Base-by-base conservation (phyloP, 345 rosid genomes). In the Euphorbia peplus region DNA sequence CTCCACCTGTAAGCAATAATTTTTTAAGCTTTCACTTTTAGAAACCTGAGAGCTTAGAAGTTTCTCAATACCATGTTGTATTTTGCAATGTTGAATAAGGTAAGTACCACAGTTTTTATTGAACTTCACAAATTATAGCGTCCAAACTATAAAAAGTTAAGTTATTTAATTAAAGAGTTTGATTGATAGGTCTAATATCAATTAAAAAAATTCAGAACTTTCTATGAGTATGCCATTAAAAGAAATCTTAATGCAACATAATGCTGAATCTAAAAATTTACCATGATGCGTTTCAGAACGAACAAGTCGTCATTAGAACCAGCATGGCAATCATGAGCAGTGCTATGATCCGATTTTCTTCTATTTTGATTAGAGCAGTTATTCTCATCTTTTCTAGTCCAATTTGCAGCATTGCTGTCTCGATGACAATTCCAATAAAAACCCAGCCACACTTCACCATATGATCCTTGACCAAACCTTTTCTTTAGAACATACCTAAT, bases 401-500 rank as follows among this genome's bases (percentile, higher is more conserved):
- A 71, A 47, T 79, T 75, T 66, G 90, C 80, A 75, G 76, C 73
- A 28, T 83, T 81, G 48, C 30, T 66, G 51, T 79, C 85, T 74
- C 80, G 74, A 67, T 86, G 78, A 75, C 92, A 93, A 76, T 86
- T 81, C 97, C 96, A 87, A 69, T 86, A 85, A 81, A 87, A 83
- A 59, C 96, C 95, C 78, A 93, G 78, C 98, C 98, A 93, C 42
- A 93, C 98, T 81, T 93, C 98, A 59, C 97, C 98, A 72, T 88
- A 87, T 63, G 96, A 84, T 79, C 98, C 98, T 28, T 85, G 97
- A 57, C 92, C 98, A 84, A 82, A 89, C 75, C 88, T 83, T 83
- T 83, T 93, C 87, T 89, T 90, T 66, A 93, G 78, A 60, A 82
- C 78, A 79, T 93, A 93, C 78, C 98, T 93, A 78, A 47, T 30